Percentiles rank a stretch among this genome's conserved stretches.
Evolutionary conservation across 768 basidiomycete species (phyloP).

Genomic region (Calocybe indica): DNA sequence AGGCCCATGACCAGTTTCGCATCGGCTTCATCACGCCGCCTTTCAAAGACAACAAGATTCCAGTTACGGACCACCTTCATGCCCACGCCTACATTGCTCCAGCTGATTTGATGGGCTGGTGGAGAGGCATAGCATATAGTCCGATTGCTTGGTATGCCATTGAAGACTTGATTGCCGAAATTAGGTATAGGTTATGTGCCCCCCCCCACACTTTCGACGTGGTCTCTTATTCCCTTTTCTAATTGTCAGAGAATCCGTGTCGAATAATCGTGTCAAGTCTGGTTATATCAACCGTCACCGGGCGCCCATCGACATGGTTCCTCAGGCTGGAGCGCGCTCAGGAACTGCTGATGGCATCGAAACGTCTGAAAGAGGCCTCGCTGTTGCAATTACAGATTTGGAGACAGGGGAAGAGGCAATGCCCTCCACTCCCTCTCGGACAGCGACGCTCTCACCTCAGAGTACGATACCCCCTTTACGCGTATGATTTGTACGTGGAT

Average conservation of each 20-base stretch:
- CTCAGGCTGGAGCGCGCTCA: constrained; percentile 59
- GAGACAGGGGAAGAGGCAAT: constrained; percentile 33
- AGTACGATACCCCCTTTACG: constrained; percentile 34
- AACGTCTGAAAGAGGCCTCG: constrained; percentile 47
- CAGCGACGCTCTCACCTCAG: constrained; percentile 26
- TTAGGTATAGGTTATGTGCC: constrained; percentile 40
- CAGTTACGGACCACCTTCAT: constrained; percentile 75
- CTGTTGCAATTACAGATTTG: constrained; percentile 32
- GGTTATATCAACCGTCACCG: constrained; percentile 51
- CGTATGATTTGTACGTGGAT: constrained; percentile 21
- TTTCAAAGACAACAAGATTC: constrained; percentile 72
- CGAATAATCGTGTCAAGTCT: constrained; percentile 82
- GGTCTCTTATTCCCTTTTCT: not conserved
- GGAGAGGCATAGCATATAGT: constrained; percentile 61
- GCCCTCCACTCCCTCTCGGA: constrained; percentile 13
- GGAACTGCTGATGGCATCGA: constrained; percentile 64
- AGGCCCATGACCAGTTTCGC: constrained; percentile 35
- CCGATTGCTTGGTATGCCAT: constrained; percentile 70
- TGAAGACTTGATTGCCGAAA: constrained; percentile 78
- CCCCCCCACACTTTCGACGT: constrained; percentile 4
- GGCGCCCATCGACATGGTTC: constrained; percentile 72
- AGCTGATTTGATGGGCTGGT: constrained; percentile 67
- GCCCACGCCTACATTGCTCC: constrained; percentile 67
- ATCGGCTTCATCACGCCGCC: constrained; percentile 79
- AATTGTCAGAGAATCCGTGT: constrained; percentile 57